Base-by-base conservation (phyloP, 768 basidiomycete genomes). In the Mycena chlorophos region DNA sequence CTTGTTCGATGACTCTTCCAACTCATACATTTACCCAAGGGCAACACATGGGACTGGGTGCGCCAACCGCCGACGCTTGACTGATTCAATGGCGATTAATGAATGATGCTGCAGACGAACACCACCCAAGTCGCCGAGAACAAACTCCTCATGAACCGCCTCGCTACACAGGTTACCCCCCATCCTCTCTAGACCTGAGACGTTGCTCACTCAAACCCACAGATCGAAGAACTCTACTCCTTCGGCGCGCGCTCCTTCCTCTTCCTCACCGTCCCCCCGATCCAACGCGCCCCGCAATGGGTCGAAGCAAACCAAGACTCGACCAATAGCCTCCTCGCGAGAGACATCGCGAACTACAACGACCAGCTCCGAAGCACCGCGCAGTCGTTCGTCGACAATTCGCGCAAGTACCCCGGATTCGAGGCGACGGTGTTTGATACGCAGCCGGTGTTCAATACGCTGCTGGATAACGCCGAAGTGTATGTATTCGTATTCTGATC, bases 241-340 rank as follows among this genome's bases (percentile, higher is more conserved):
- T 65, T 71, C 38, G 85, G 84, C 19, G 84, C 79, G 10, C 78
- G 82, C 28, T 78, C 82, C 52, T 86, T 86, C 71, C 68, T 86
- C 17, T 82, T 86, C 70, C 72, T 86, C 49, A 85, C 79, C 28
- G 83, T 87, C 16, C 85, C 84, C 3, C 83, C 83, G 1, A 72
- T 77, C n/a, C 69, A 86, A 49, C 73, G 82, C 28, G 75, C 83
- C 3, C 84, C 84, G 2, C 72, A 84, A 3, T 65, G 68, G 50
- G 56, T 72, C 13, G 65, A 70, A 60, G 72, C 73, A 78, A 81
- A 68, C 54, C 70, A 46, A 28, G 45, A 56, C 55, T 65, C 52
- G 52, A 72, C 63, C 28, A 73, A 75, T 4, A 68, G 73, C 2
- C 68, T 72, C 5, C 65, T 82, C 54, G 66, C 56, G 4, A 51